A percentile compares a stretch with the other conserved stretches of the same genome.
Conservation (phyloP, 202 grass and related monocot species). For the Elaeis oleifera region DNA sequence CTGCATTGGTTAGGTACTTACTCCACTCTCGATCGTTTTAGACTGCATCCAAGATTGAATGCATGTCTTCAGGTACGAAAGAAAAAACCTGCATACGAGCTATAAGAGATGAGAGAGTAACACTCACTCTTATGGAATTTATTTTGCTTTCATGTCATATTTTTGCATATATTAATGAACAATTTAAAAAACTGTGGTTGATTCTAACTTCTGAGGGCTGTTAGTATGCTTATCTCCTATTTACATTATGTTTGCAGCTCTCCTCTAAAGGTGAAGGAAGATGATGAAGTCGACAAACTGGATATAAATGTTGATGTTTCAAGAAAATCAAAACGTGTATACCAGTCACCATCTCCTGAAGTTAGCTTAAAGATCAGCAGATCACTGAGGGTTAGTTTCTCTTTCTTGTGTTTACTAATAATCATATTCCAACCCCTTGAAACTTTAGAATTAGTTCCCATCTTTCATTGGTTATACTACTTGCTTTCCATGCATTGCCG, state of each 20-base stretch:
- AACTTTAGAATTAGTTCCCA: not conserved
- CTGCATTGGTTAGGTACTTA: no score
- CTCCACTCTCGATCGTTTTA: no score
- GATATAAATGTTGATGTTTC: conserved; percentile 62
- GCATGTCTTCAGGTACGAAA: no score
- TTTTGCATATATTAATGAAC: no score
- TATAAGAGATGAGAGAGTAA: no score
- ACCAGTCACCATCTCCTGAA: conserved; percentile 74
- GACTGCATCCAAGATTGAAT: no score
- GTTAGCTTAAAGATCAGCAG: conserved; percentile 84
- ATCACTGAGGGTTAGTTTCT: conserved; percentile 63
- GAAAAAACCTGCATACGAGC: no score
- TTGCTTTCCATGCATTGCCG: not conserved
- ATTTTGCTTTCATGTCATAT: not conserved
- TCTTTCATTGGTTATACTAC: not conserved
- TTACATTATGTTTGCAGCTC: conserved; percentile 35
- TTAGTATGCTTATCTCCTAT: not conserved
- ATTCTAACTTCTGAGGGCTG: no score
- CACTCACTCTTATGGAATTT: not conserved
- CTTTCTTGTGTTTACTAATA: not conserved
- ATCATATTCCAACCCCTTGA: no score
- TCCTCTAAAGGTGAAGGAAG: conserved; percentile 85
- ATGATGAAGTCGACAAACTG: conserved; percentile 84
- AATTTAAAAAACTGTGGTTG: no score
- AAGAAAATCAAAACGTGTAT: conserved; percentile 59